Base-by-base conservation (phyloP, 805 yeast genomes). In the Ogataea naganishii region DNA sequence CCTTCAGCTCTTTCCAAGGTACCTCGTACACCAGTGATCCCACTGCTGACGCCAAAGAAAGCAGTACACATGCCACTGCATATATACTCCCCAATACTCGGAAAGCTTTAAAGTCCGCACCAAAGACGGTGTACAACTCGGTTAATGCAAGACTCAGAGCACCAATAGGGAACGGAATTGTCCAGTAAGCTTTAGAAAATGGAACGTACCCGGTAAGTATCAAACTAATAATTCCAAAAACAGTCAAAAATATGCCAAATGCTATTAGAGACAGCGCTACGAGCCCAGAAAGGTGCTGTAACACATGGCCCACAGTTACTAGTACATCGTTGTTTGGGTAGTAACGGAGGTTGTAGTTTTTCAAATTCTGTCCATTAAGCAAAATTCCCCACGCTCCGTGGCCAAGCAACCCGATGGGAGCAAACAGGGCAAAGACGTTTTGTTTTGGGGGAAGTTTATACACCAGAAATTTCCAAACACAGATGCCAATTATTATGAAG, bases 81-180 rank as follows among this genome's bases (percentile, higher is more conserved):
- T 78, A 80, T 2, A 80, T 64, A 3, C 76, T 62, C 10, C 80
- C 70, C 15, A 83, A 39, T 4, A 75, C 76, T 34, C 72, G 64
- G 51, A 81, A 78, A 1, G 79, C 68, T 18, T 53, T 51, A 44
- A 78, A 51, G 14, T 30, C 17, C 6, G 11, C 5, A 3, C 66
- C 66, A 37, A 63, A 68, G 4, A 66, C 46, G 4, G 35, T 40
- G 24, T 62, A 75, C 12, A 83, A 48, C 41, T 72, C 68, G 10
- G 60, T 55, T 33, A 73, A 62, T 1, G 82, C 75, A 11, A 80
- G 44, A 2, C 80, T 60, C 74, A 80, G 72, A 0, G 89, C 82
- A 3, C 94, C 94, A 44, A 82, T 43, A 4, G 95, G 95, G 72
- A 84, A 85, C 38, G 94, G 78, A 63, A 81, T 69, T 14, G 84